phyloP scores from a whole-genome alignment of 192 early-diverging fungal species.

The Backusella macrospora region DNA sequence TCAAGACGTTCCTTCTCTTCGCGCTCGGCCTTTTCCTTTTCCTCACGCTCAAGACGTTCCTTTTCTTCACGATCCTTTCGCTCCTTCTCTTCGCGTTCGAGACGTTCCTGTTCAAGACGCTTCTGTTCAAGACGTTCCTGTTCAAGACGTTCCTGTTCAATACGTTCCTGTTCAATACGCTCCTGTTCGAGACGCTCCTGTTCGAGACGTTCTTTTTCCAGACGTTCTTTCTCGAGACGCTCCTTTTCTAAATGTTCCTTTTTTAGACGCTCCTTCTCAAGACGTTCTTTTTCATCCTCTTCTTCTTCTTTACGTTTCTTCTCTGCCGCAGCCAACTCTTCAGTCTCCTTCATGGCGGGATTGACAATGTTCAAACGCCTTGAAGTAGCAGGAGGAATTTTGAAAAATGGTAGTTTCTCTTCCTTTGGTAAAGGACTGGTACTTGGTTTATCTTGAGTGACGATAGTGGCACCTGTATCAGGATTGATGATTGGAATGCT shows the following conservation, averaged over 20 bases:
- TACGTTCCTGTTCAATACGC: background rate
- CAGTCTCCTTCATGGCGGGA: constrained; percentile 49
- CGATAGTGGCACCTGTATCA: constrained; percentile 62
- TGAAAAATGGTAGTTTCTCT: constrained; percentile 33
- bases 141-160: background rate
- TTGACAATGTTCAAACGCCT: constrained; percentile 49
- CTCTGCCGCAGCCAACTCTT: constrained; percentile 38
- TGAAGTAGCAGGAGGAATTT: constrained; percentile 1
- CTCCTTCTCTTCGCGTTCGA: background rate
- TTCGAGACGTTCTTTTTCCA: constrained; percentile 23
- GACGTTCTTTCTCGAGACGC: constrained; percentile 15
- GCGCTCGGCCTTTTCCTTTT: background rate
- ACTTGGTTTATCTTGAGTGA: constrained; percentile 44
- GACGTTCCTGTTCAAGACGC: background rate
- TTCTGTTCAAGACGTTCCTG: background rate
- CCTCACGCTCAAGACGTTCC: background rate
- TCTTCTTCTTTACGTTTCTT: constrained; percentile 35
- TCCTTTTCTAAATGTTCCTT: constrained; percentile 28
- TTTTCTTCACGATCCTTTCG: background rate
- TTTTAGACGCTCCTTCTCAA: constrained; percentile 18
- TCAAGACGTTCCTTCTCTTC: constrained; percentile 17
- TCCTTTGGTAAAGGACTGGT: constrained; percentile 18
- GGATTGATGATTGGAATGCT: constrained; percentile 80
- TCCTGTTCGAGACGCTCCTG: too few species aligned
- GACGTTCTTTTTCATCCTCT: constrained; percentile 24